Conservation (phyloP, 345 rosid species). For the Isatis tinctoria region DNA sequence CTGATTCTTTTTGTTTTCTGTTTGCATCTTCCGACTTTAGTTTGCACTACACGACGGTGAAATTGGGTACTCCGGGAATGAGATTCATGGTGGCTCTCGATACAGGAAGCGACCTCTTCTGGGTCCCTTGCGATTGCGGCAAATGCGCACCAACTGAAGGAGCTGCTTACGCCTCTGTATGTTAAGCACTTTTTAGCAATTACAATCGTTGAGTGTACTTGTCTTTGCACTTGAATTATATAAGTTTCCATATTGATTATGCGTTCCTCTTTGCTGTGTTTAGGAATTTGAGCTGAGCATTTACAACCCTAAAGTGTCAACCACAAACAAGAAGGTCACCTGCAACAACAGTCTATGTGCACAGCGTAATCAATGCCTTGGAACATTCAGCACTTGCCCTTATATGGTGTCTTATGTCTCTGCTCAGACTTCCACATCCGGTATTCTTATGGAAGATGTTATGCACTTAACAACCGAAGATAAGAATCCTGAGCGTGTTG, state of each 20-base stretch:
- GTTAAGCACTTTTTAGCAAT: conserved; percentile 6
- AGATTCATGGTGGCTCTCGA: conserved; percentile 91
- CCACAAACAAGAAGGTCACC: conserved; percentile 68
- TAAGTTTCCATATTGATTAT: neutral
- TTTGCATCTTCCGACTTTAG: conserved; percentile 27
- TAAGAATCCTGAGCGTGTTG: conserved; percentile 38
- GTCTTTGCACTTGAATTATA: neutral
- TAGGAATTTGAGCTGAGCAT: conserved; percentile 75
- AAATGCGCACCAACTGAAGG: conserved; percentile 66
- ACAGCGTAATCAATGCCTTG: conserved; percentile 54
- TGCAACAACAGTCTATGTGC: conserved; percentile 66
- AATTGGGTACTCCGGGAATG: conserved; percentile 78
- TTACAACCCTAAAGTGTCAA: conserved; percentile 63
- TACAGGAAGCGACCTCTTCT: conserved; percentile 82
- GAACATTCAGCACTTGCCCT: conserved; percentile 74
- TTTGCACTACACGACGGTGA: conserved; percentile 84
- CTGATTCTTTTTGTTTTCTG: conserved; percentile 1
- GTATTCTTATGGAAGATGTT: conserved; percentile 74
- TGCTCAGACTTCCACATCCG: conserved; percentile 81
- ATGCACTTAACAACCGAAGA: conserved; percentile 63
- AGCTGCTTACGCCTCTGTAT: conserved; percentile 58
- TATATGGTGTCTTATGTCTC: conserved; percentile 74
- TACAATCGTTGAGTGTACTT: neutral
- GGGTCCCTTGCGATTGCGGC: conserved; percentile 91
- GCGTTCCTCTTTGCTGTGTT: neutral